phyloP scores from a whole-genome alignment of 2,329 filamentous ascomycete species.

The Hypoxylon sp. region DNA sequence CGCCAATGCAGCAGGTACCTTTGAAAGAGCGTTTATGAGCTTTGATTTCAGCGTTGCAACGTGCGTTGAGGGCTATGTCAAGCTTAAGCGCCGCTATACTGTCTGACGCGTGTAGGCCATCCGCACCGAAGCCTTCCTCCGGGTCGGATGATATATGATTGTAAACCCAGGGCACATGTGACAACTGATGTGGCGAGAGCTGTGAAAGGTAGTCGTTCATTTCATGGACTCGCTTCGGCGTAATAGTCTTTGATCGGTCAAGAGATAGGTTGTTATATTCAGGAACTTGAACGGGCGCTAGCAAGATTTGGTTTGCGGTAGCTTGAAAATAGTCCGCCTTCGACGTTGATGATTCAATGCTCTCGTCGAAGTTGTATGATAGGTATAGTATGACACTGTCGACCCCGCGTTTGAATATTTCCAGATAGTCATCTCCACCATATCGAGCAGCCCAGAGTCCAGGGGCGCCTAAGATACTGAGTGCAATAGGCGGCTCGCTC shows the following conservation, averaged over 20 bases:
- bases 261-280: slow-evolving; percentile 61
- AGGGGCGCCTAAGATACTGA: slow-evolving; percentile 67
- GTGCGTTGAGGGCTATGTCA: slow-evolving; percentile 67
- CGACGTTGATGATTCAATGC: slow-evolving; percentile 38
- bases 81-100: slow-evolving; percentile 63
- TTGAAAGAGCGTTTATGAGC: slow-evolving; percentile 60
- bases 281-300: slow-evolving; percentile 64
- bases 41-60: slow-evolving; percentile 65
- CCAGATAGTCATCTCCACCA: slow-evolving; percentile 61
- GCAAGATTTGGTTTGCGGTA: slow-evolving; percentile 52
- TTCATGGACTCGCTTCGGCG: slow-evolving; percentile 62
- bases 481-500: slow-evolving; percentile 56
- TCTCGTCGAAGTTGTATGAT: slow-evolving; percentile 45
- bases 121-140: slow-evolving; percentile 59
- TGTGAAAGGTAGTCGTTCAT: slow-evolving; percentile 68
- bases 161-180: slow-evolving; percentile 66
- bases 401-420: slow-evolving; percentile 63
- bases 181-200: slow-evolving; percentile 57
- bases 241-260: slow-evolving; percentile 60
- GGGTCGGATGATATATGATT: slow-evolving; percentile 62
- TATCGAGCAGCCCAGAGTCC: slow-evolving; percentile 70
- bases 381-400: slow-evolving; percentile 61
- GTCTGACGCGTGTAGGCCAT: slow-evolving; percentile 65
- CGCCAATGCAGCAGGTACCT: slow-evolving; percentile 67
- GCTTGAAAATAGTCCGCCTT: slow-evolving; percentile 26